Evolutionary conservation across 2,329 filamentous ascomycete species (phyloP).

Genomic region (Epicoccum nigrum): DNA sequence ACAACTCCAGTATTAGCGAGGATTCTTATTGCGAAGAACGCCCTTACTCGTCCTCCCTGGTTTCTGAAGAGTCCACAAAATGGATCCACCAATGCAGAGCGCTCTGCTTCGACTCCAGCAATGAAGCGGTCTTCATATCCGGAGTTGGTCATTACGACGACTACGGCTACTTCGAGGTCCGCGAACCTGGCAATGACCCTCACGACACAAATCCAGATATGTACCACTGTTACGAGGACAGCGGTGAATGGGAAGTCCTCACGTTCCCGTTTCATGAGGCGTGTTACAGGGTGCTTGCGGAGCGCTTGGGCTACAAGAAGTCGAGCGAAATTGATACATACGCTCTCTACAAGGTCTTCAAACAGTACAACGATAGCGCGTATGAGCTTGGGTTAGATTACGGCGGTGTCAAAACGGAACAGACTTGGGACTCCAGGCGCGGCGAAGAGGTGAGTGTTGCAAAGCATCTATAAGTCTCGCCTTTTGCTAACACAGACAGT

Average conservation of each 20-base stretch:
- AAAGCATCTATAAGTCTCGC: background rate
- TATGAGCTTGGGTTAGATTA: slow-evolving; percentile 22
- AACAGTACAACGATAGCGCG: background rate
- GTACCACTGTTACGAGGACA: slow-evolving; percentile 11
- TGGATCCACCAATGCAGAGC: slow-evolving; percentile 22
- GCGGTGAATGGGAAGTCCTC: background rate
- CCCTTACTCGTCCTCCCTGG: background rate
- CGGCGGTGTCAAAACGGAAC: slow-evolving; percentile 7
- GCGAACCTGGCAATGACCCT: slow-evolving; percentile 15
- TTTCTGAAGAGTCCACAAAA: slow-evolving; percentile 14
- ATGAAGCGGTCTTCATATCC: slow-evolving; percentile 23
- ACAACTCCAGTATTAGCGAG: too few species aligned
- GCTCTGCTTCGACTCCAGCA: slow-evolving; percentile 21
- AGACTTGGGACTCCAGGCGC: slow-evolving; percentile 19
- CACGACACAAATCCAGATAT: slow-evolving; percentile 7
- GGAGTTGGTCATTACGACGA: slow-evolving; percentile 18
- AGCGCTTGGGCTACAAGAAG: slow-evolving; percentile 13
- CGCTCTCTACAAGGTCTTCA: slow-evolving; percentile 15
- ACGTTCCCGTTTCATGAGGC: slow-evolving; percentile 29
- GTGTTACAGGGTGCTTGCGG: slow-evolving; percentile 26
- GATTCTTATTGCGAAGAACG: too few species aligned
- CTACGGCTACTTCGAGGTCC: slow-evolving; percentile 12
- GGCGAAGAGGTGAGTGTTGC: slow-evolving; percentile 25
- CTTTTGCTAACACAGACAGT: slow-evolving; percentile 1
- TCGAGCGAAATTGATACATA: slow-evolving; percentile 19